These are phyloP conservation scores for Schwanniomyces yamadae DNA, from an alignment of 805 yeast species.

Conservation along the genomic window DNA sequence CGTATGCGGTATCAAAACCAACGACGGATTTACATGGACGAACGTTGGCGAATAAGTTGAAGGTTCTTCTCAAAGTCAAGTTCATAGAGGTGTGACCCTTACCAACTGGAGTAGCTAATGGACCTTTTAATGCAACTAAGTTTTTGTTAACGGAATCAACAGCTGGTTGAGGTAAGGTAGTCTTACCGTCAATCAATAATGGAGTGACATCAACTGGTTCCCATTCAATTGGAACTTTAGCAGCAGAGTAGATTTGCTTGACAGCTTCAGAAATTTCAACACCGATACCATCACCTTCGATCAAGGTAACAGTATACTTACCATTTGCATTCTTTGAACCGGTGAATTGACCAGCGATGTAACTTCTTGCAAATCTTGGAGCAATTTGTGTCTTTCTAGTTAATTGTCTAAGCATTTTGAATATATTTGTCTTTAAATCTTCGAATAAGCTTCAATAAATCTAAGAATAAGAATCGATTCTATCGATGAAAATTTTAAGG, in stretches of 20 bases:
- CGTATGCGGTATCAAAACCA: constrained; percentile 90
- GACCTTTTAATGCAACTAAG: constrained; percentile 96
- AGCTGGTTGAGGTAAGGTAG: constrained; percentile 90
- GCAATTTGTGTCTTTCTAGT: constrained; percentile 21
- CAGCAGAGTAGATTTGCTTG: constrained; percentile 89
- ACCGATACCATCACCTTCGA: constrained; percentile 99
- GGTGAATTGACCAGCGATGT: constrained; percentile 65
- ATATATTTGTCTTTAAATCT: constrained; percentile 1
- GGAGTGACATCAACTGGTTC: constrained; percentile 97
- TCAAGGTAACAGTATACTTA: constrained; percentile 88
- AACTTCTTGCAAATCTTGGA: constrained; percentile 39
- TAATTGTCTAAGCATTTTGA: constrained; percentile 35
- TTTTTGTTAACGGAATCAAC: constrained; percentile 90
- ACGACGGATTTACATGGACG: constrained; percentile 93
- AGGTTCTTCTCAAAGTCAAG: constrained; percentile 95
- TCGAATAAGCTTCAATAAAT: constrained; percentile 1
- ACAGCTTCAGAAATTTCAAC: constrained; percentile 93
- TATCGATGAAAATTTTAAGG: constrained; percentile 4
- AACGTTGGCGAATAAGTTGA: constrained; percentile 93
- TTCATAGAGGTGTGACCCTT: constrained; percentile 98
- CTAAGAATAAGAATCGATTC: neutral
- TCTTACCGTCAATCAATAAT: constrained; percentile 82
- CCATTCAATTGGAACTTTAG: constrained; percentile 95
- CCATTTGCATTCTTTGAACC: constrained; percentile 72
- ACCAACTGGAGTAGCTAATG: constrained; percentile 97